Conservation (phyloP, 345 rosid species). For the Adansonia digitata region DNA sequence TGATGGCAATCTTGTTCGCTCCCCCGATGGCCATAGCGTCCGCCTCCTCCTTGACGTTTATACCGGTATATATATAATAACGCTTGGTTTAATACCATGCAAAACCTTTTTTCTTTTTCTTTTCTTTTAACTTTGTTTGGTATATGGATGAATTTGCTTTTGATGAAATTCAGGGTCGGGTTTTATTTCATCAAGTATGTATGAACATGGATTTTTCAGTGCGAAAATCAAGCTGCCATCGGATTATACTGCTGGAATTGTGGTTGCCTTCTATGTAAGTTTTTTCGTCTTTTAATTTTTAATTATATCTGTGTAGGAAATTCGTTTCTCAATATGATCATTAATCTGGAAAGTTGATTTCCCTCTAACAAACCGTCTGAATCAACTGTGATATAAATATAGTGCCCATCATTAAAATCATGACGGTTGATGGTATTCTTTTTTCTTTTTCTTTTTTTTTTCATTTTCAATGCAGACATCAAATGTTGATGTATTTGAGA, state of each 20-base stretch:
- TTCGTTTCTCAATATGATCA: background rate
- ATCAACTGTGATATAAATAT: background rate
- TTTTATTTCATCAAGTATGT: constrained; percentile 77
- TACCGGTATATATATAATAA: constrained; percentile 43
- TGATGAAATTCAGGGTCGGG: constrained; percentile 51
- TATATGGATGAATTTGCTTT: background rate
- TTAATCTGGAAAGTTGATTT: background rate
- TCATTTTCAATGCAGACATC: constrained; percentile 86
- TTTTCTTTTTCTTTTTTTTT: background rate
- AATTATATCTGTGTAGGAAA: background rate
- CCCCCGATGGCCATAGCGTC: constrained; percentile 62
- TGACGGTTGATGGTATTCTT: background rate
- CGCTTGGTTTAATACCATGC: background rate
- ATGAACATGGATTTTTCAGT: constrained; percentile 79
- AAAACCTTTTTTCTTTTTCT: background rate
- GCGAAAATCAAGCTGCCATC: constrained; percentile 82
- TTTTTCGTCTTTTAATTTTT: background rate
- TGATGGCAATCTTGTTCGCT: constrained; percentile 68
- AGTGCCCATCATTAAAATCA: background rate
- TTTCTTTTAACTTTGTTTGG: background rate
- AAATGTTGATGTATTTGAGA: constrained; percentile 74
- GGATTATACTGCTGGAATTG: constrained; percentile 80
- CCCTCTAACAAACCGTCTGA: background rate
- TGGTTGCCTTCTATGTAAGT: constrained; percentile 85
- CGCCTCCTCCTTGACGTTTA: constrained; percentile 83